Percentiles rank a stretch among this genome's conserved stretches.
Conservation (phyloP, 192 early-diverging fungal species). For the Gonapodya prolifera region DNA sequence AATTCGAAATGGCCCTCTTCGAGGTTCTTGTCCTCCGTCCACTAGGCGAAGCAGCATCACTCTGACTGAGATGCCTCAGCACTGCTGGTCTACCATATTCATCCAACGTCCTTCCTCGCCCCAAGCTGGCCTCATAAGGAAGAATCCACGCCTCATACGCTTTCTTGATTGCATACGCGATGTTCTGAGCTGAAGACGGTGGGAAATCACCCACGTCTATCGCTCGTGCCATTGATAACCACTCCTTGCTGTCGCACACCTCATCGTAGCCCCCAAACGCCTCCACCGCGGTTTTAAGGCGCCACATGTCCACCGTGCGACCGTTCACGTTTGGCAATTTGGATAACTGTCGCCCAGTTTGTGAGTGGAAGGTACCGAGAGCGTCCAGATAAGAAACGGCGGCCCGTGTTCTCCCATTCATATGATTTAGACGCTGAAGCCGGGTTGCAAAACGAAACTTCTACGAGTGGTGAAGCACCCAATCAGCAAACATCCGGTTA, state of each 20-base stretch:
- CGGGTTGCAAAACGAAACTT: constrained; percentile 77
- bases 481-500: neutral
- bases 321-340: constrained; percentile 77
- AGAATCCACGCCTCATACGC: constrained; percentile 28
- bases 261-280: neutral
- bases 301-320: constrained; percentile 71
- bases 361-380: constrained; percentile 75
- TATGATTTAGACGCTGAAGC: constrained; percentile 79
- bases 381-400: constrained; percentile 86
- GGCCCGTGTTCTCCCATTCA: constrained; percentile 76
- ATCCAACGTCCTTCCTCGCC: constrained; percentile 55
- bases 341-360: constrained; percentile 55
- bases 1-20: neutral
- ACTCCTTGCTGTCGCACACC: constrained; percentile 41
- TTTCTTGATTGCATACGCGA: constrained; percentile 17
- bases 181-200: constrained; percentile 14
- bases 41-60: constrained; percentile 17
- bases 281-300: constrained; percentile 60
- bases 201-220: constrained; percentile 47
- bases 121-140: constrained; percentile 25
- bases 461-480: constrained; percentile 5
- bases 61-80: constrained; percentile 18
- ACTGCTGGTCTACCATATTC: constrained; percentile 50
- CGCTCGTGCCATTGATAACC: constrained; percentile 73
- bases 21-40: neutral